Conservation (phyloP, 306 rosid species). For the Acacia melanoxylon region DNA sequence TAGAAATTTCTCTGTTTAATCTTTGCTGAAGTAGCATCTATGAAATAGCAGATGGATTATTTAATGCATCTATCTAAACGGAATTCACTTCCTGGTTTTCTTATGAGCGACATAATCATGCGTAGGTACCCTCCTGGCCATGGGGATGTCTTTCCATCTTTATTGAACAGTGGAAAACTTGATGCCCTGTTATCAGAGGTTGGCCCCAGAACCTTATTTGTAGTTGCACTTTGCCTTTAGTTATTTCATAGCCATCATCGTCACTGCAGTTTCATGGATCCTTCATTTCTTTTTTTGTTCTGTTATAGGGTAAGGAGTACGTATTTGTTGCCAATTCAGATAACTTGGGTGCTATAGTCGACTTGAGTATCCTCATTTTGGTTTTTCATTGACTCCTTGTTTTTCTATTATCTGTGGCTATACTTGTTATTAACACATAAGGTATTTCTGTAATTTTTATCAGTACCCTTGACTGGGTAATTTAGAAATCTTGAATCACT, state of each 20-base stretch:
- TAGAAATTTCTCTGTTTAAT: constrained; percentile 1
- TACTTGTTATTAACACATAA: constrained; percentile 19
- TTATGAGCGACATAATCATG: constrained; percentile 28
- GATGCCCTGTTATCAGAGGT: constrained; percentile 84
- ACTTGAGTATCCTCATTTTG: constrained; percentile 85
- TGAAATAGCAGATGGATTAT: constrained; percentile 11
- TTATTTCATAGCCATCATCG: not conserved
- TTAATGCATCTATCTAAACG: constrained; percentile 3
- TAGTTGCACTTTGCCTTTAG: constrained; percentile 15
- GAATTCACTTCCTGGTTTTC: not conserved
- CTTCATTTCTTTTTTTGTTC: constrained; percentile 11
- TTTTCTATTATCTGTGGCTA: constrained; percentile 14
- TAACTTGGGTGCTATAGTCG: constrained; percentile 93
- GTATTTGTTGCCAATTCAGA: constrained; percentile 91
- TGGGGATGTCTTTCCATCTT: constrained; percentile 93
- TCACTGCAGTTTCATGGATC: constrained; percentile 15
- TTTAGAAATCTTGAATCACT: constrained; percentile 71
- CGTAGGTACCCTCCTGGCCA: constrained; percentile 99
- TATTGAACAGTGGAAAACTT: constrained; percentile 87
- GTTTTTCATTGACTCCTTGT: constrained; percentile 15
- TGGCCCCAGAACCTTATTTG: constrained; percentile 28
- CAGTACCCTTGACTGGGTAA: constrained; percentile 60
- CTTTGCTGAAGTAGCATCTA: not conserved
- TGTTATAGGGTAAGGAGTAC: constrained; percentile 88
- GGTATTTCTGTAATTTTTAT: constrained; percentile 24